Evolutionary conservation across 441 rosid species (phyloP).

Genomic region (Hura crepitans): DNA sequence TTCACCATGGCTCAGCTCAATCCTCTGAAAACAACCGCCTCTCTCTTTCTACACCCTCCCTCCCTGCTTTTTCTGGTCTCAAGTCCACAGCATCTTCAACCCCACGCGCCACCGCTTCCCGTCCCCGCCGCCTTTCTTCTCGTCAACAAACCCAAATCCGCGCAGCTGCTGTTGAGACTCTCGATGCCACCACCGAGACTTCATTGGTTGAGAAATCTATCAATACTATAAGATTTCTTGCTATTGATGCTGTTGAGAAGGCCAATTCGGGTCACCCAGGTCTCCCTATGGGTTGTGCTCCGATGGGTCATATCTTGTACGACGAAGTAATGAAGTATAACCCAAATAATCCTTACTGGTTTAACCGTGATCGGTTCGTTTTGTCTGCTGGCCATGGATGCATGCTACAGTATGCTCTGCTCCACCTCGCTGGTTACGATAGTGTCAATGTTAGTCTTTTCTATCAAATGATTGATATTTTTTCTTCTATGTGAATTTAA

Average conservation of each 20-base stretch:
- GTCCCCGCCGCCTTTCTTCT: slow-evolving; percentile 25
- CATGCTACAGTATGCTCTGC: slow-evolving; percentile 92
- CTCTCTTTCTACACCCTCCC: slow-evolving; percentile 40
- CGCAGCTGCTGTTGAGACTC: slow-evolving; percentile 60
- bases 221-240: slow-evolving; percentile 81
- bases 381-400: slow-evolving; percentile 99
- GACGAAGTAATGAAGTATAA: slow-evolving; percentile 95
- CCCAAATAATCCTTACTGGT: slow-evolving; percentile 98
- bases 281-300: slow-evolving; percentile 99
- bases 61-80: slow-evolving; percentile 57
- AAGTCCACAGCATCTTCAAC: slow-evolving; percentile 32
- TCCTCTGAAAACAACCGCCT: slow-evolving; percentile 42
- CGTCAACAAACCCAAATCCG: slow-evolving; percentile 28
- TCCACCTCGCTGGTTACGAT: slow-evolving; percentile 97
- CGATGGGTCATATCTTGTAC: slow-evolving; percentile 90
- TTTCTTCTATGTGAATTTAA: background rate
- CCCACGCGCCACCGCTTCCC: slow-evolving; percentile 27
- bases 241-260: slow-evolving; percentile 95
- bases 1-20: slow-evolving; percentile 38
- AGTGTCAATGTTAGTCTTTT: slow-evolving; percentile 68
- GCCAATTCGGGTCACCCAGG: slow-evolving; percentile 99
- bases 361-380: slow-evolving; percentile 93
- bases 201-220: slow-evolving; percentile 84
- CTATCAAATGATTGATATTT: background rate
- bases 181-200: slow-evolving; percentile 51